Percentiles rank a stretch among this genome's conserved stretches.
phyloP scores from a whole-genome alignment of 805 yeast species.

The Cyberlindnera maclurae region DNA sequence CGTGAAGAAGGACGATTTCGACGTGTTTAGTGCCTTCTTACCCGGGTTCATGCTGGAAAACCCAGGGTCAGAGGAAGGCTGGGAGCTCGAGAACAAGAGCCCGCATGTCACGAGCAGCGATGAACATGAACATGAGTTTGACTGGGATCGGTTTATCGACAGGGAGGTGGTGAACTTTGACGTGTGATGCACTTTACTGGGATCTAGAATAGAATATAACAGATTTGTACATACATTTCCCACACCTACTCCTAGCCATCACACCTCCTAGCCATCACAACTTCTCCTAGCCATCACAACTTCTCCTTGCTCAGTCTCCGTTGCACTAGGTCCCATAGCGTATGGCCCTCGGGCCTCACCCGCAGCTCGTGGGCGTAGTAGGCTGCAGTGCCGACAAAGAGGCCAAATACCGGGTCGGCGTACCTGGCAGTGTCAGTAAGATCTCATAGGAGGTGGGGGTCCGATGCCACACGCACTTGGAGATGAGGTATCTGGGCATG shows the following conservation, averaged over 20 bases:
- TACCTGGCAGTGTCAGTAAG: constrained; percentile 26
- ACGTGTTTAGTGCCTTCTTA: background rate
- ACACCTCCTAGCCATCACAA: no score
- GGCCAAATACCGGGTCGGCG: constrained; percentile 60
- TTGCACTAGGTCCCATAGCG: constrained; percentile 43
- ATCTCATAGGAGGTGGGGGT: background rate
- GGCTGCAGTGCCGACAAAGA: constrained; percentile 54
- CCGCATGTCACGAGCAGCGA: constrained; percentile 1
- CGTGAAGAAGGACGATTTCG: background rate
- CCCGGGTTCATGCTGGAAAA: background rate
- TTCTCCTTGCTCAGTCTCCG: constrained; percentile 23
- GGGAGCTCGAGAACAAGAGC: no score
- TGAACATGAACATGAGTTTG: constrained; percentile 14
- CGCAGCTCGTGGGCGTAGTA: constrained; percentile 59
- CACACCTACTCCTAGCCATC: no score
- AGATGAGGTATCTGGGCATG: constrained; percentile 18
- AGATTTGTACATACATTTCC: no score
- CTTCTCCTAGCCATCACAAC: no score
- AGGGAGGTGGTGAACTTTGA: constrained; percentile 16
- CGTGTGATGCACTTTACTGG: background rate
- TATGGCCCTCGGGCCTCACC: constrained; percentile 51
- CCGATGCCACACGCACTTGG: constrained; percentile 15
- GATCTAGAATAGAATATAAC: no score
- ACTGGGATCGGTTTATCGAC: constrained; percentile 23
- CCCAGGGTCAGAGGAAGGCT: no score